Percentiles rank a stretch among this genome's conserved stretches.
Conservation (phyloP, 257 asterid genomes). For the Paraleonurus japonicus region DNA sequence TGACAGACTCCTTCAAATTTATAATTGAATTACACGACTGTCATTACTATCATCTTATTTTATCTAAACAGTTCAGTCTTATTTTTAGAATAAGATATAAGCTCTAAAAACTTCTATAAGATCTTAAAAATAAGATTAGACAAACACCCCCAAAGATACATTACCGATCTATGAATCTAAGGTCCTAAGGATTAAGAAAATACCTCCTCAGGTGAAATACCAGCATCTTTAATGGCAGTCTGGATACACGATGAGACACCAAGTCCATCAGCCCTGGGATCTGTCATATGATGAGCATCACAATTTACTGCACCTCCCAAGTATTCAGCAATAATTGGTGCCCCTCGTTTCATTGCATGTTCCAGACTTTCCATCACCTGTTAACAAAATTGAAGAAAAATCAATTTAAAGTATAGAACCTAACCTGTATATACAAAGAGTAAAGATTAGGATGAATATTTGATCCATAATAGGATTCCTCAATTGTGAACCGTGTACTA, state of each 20-base stretch:
- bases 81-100: background rate
- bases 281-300: conserved; percentile 97
- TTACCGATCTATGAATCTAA: too few species aligned
- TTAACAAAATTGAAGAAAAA: conserved; percentile 20
- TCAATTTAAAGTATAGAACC: background rate
- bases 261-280: conserved; percentile 93
- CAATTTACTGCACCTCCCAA: conserved; percentile 94
- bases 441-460: background rate
- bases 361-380: conserved; percentile 97
- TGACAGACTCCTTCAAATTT: background rate
- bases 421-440: background rate
- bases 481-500: background rate
- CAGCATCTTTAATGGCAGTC: conserved; percentile 76
- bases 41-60: background rate
- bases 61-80: background rate
- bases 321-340: conserved; percentile 89
- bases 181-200: conserved; percentile 18
- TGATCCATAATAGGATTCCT: background rate
- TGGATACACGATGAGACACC: conserved; percentile 91
- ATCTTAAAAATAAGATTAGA: background rate
- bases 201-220: conserved; percentile 96
- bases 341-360: conserved; percentile 89
- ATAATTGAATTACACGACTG: background rate
- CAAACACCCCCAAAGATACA: background rate
- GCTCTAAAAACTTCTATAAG: background rate